phyloP scores from a whole-genome alignment of 352 stramenopile genomes.

The Phytophthora capsici region DNA sequence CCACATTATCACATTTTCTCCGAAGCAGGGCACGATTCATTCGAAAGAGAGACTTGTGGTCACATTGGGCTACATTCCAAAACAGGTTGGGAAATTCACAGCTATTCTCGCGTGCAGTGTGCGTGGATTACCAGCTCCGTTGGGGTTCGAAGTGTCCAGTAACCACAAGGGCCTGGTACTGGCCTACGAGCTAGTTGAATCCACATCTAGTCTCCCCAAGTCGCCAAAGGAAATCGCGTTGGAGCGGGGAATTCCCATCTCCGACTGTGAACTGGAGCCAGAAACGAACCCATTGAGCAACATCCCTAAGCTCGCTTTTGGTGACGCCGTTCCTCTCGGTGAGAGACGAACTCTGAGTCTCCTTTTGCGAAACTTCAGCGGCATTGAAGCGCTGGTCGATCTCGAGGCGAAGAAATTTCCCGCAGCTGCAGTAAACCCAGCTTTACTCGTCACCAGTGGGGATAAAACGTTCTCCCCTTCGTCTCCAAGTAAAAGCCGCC shows the following conservation, averaged over 20 bases:
- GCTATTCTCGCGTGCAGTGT: constrained; percentile 72
- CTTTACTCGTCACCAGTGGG: not conserved
- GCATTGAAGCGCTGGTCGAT: constrained; percentile 69
- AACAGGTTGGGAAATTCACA: constrained; percentile 54
- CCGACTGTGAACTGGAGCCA: constrained; percentile 56
- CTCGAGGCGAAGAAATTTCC: constrained; percentile 70
- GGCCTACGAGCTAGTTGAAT: constrained; percentile 68
- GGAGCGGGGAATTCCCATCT: constrained; percentile 44
- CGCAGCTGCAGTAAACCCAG: constrained; percentile 8
- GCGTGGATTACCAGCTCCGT: constrained; percentile 53
- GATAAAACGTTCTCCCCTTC: not conserved
- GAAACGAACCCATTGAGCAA: constrained; percentile 41
- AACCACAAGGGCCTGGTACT: constrained; percentile 82
- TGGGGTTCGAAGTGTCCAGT: constrained; percentile 71
- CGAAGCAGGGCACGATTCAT: constrained; percentile 50
- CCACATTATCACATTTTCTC: constrained; percentile 54
- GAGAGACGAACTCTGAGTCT: constrained; percentile 55
- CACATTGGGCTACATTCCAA: constrained; percentile 62
- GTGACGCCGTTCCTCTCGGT: constrained; percentile 63
- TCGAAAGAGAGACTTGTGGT: constrained; percentile 71
- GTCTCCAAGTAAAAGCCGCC: constrained; percentile 23
- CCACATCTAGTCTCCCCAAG: constrained; percentile 16
- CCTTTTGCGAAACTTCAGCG: constrained; percentile 80
- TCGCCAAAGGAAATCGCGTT: constrained; percentile 49
- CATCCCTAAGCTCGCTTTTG: constrained; percentile 68